A percentile compares a stretch with the other conserved stretches of the same genome.
Evolutionary conservation across 192 early-diverging fungal species (phyloP).

Genomic region (Funneliformis mosseae): DNA sequence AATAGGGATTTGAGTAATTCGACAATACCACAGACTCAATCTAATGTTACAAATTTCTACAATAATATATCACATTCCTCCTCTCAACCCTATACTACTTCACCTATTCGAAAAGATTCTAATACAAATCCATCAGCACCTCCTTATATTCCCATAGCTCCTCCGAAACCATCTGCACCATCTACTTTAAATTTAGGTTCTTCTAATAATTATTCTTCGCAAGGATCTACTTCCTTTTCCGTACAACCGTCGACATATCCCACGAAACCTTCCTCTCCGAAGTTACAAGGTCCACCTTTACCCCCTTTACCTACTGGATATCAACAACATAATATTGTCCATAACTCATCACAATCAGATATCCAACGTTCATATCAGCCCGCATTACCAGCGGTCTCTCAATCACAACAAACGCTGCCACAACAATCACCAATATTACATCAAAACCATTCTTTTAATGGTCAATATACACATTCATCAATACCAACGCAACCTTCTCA

Average conservation of each 20-base stretch:
- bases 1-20: background rate
- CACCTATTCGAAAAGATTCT: background rate
- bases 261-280: background rate
- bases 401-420: slow-evolving; percentile 31
- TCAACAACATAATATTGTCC: background rate
- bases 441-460: background rate
- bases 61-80: background rate
- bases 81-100: no score
- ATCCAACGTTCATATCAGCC: slow-evolving; percentile 15
- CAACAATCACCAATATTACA: background rate
- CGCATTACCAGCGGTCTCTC: slow-evolving; percentile 25
- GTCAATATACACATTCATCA: background rate
- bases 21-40: background rate
- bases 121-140: background rate
- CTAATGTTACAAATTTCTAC: background rate
- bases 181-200: background rate
- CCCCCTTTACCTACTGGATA: slow-evolving; percentile 10
- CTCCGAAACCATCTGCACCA: slow-evolving; percentile 1
- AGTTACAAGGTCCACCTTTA: background rate
- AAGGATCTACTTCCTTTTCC: background rate
- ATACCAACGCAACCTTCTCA: background rate
- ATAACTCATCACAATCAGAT: background rate
- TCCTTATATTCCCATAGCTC: background rate
- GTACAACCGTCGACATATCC: background rate
- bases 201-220: background rate